Conservation (phyloP, 257 asterid species). For the Gentiana dahurica region DNA sequence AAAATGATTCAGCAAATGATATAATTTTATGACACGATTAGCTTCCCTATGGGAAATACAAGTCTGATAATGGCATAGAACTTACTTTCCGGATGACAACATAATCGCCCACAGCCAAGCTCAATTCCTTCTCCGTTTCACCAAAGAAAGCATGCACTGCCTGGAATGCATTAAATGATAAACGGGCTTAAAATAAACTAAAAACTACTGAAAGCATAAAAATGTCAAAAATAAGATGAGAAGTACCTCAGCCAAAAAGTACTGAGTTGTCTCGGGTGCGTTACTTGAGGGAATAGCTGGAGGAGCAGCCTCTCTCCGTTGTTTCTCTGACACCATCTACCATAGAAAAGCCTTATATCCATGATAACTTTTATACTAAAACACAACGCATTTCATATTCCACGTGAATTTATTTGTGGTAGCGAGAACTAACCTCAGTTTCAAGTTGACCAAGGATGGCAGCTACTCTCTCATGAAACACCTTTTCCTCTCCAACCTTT, state of each 20-base stretch:
- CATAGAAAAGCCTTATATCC: background rate
- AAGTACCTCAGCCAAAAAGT: slow-evolving; percentile 88
- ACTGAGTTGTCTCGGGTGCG: slow-evolving; percentile 65
- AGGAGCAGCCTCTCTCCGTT: slow-evolving; percentile 96
- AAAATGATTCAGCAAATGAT: too few relatives aligned
- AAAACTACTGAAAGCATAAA: background rate
- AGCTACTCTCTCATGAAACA: slow-evolving; percentile 81
- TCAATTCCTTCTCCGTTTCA: slow-evolving; percentile 71
- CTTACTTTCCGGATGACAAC: slow-evolving; percentile 82
- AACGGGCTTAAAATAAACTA: background rate
- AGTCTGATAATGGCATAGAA: background rate
- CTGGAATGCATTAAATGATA: background rate
- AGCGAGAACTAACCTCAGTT: slow-evolving; percentile 49
- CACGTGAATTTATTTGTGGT: too few relatives aligned
- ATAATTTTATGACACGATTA: too few relatives aligned
- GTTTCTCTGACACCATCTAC: slow-evolving; percentile 91
- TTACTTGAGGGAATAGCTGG: slow-evolving; percentile 46
- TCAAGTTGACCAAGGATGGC: slow-evolving; percentile 91
- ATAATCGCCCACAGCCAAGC: slow-evolving; percentile 75
- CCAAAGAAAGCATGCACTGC: slow-evolving; percentile 73
- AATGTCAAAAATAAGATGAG: background rate
- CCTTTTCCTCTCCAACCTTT: slow-evolving; percentile 91
- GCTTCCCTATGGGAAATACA: too few relatives aligned
- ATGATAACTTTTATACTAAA: background rate
- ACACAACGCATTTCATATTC: too few relatives aligned